A percentile compares a stretch with the other conserved stretches of the same genome.
Conservation (phyloP, 164 flowering plant genomes). For the Cinnamomum micranthum region DNA sequence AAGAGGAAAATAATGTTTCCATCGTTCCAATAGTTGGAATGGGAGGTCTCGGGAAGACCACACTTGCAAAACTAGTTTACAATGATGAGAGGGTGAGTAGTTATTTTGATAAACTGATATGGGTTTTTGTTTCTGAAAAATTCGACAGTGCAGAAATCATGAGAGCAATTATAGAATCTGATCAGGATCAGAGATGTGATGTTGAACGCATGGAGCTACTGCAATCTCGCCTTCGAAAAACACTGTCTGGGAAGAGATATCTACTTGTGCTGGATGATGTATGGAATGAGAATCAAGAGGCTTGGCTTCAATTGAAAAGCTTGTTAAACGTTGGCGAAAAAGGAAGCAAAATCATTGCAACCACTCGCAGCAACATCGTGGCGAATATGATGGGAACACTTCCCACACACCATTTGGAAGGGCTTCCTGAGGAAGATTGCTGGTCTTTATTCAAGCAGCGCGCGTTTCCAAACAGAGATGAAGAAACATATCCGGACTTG, state of each 20-base stretch:
- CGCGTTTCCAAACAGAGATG: background rate
- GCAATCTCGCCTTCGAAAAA: background rate
- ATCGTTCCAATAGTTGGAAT: background rate
- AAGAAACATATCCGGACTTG: background rate
- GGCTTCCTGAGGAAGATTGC: background rate
- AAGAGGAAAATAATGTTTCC: background rate
- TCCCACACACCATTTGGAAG: background rate
- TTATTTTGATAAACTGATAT: background rate
- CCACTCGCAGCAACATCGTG: background rate
- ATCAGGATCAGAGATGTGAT: background rate
- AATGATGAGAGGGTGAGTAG: background rate
- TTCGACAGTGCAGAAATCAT: background rate
- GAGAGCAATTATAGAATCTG: background rate
- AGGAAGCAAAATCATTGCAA: background rate
- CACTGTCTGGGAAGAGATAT: background rate
- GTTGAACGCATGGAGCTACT: background rate
- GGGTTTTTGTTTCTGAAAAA: background rate
- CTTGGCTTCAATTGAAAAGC: background rate
- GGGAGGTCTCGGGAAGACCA: background rate
- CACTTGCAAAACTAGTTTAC: background rate
- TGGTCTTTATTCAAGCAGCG: background rate
- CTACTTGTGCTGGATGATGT: constrained; percentile 1
- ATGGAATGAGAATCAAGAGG: background rate
- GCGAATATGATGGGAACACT: background rate
- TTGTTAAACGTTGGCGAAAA: background rate